Base-by-base conservation (phyloP, 2,329 filamentous ascomycete species). In the Ophiostoma ulmi region DNA sequence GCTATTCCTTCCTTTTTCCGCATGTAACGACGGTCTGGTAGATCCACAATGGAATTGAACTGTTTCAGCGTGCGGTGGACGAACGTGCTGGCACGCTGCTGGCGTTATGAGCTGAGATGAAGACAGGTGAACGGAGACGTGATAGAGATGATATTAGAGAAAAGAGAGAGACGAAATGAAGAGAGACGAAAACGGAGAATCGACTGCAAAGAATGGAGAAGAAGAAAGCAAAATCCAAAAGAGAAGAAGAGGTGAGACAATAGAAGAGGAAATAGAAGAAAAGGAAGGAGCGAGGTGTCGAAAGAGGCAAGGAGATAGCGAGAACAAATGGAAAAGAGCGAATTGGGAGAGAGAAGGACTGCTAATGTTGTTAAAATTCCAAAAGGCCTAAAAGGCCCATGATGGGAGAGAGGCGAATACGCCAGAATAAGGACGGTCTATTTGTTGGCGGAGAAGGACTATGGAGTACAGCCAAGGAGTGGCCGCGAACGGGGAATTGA, bases 191-290 rank as follows among this genome's bases (percentile, higher is more conserved):
- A 63, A 63, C 26, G 26, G 35, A 35, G 14, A 35, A 35, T 14
- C 22, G 26, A 35, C 11, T 7, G 13, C n/a, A 22, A 58, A 26
- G 52, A 63, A 35, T 63, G 26, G 5, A 20, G 58, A 63, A 63
- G 22, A 35, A 63, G 26, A 17, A 63, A 63, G 8, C 5, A 35
- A 35, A 63, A 20, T 2, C 58, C 6, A 20, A 63, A 35, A 26
- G 52, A 58, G 52, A 20, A 48, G 17, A 20, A 17, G n/a, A 22
- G 26, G 13, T 63, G 58, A 63, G 58, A 63, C 58, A 63, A 35
- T 58, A 22, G 52, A 58, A 58, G 52, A 58, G n/a, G 10, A 26
- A 58, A 58, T 58, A 58, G 52, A 58, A 58, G 52, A 58, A 58
- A 58, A 58, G 52, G 52, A 58, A 58, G 52, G n/a, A 58, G 52